Evolutionary conservation across 768 basidiomycete genomes (phyloP), one percentile per base, ranked within the genome.

Genomic region (Serpula lacrymans): DNA sequence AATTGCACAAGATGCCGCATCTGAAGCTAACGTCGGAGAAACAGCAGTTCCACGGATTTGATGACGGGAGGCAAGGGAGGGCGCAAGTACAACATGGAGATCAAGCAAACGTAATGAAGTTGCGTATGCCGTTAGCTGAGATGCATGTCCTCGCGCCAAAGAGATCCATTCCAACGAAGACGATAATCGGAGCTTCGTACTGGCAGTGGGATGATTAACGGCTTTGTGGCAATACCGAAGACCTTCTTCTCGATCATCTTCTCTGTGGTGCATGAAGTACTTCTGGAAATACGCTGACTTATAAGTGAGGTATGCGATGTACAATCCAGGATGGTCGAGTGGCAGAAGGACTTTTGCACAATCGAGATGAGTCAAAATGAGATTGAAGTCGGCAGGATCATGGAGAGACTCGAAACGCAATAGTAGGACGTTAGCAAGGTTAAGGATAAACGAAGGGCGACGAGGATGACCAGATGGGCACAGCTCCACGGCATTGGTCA

Each of bases 1-100:
- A 24, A 59, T 52, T 6, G 61, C 62, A 17, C 51, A 53, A 7
- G 55, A 48, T 1, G 54, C 58, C 3, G 62, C 60, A 36, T 60
- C 55, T 11, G 42, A 42, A 28, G 52, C 57, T 16, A 56, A 27
- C 6, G 54, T 43, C 23, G 41, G 8, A n/a, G 46, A 41, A 5
- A 26, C 35, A 6, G 7, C 25, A 1, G 22, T 29, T 42, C 44
- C 47, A 22, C 54, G 44, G 5, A 55, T 46, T 23, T 45, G 23
- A 8, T 54, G 42, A 14, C 47, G 52, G 25, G 41, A 32, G 13
- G 42, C 23, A 39, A 43, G 23, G 8, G 50, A 43, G 6, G 46
- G 47, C 22, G 52, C 47, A 4, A 48, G 46, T 23, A 43, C 37
- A 12, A 57, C 41, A 41, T 50, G 48, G 1, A 47, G 37, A 14